Evolutionary conservation across 306 rosid species (phyloP), one percentile per base, ranked within the genome.

Genomic region (Phaseolus lunatus): DNA sequence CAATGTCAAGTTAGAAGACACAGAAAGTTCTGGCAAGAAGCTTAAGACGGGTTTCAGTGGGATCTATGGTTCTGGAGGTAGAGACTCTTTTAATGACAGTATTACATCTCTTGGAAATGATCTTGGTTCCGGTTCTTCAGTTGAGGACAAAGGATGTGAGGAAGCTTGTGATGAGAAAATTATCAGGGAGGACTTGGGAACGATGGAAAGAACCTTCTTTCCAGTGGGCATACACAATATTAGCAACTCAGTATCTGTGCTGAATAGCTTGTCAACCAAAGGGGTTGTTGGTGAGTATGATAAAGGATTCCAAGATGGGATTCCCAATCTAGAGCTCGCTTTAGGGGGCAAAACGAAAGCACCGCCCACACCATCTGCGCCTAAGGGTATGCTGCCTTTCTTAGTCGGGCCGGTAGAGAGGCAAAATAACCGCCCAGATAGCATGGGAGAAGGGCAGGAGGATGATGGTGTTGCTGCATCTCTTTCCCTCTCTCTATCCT

Each of bases 251-350:
- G 80, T 45, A n/a, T 19, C 79, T 23, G 78, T 43, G 24, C 78
- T 67, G 35, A 81, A 78, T 58, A 56, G 80, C 9, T 24, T 66
- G 79, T 35, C 81, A 3, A 22, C 82, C 84, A 77, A 85, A 80
- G 85, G 81, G 72, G 63, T 66, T 49, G 63, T 66, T 49, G 80
- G 12, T 27, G 90, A 43, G 50, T 72, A 62, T 9, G 85, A 56
- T 11, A 83, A 80, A 11, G 72, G 65, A 77, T 77, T 72, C 59
- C 86, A 66, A 0, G 90, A 84, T 31, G 90, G 71, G 72, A 78
- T 86, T 67, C 99, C 99, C 1, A 92, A 88, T 84, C 91, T 95
- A 2, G 96, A 95, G 83, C 97, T 95, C 49, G 99, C 94, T 16
- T 87, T 95, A 48, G 93, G 99, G 64, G 97, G 91, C 5, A 93